Evolutionary conservation across 495 filamentous ascomycete species (phyloP).

Genomic region (Aspergillus egyptiacus): DNA sequence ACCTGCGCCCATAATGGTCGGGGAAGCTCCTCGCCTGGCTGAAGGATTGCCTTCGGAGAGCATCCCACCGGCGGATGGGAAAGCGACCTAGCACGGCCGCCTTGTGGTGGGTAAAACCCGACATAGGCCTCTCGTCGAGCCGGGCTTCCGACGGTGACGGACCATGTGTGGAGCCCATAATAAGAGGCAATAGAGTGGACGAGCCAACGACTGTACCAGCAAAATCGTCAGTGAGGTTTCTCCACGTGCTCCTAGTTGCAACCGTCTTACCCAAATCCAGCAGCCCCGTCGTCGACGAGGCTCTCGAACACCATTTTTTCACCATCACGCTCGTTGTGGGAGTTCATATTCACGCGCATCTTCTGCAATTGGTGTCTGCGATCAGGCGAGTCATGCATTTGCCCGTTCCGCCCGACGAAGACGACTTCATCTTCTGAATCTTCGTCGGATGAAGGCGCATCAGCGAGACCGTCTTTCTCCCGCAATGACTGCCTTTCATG

Average conservation of each 20-base stretch:
- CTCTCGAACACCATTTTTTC: constrained; percentile 78
- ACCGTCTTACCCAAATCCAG: constrained; percentile 70
- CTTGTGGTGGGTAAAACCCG: constrained; percentile 50
- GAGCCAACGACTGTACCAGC: constrained; percentile 68
- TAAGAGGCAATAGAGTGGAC: constrained; percentile 89
- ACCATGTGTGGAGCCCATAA: constrained; percentile 84
- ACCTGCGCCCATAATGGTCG: constrained; percentile 58
- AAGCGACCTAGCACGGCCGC: constrained; percentile 25
- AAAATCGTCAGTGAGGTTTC: constrained; percentile 9
- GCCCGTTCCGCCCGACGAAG: constrained; percentile 75
- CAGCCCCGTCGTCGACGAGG: constrained; percentile 63
- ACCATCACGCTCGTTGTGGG: constrained; percentile 44
- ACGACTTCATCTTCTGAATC: constrained; percentile 85
- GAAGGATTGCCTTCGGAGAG: constrained; percentile 25
- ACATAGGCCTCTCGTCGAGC: constrained; percentile 83
- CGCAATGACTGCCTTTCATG: constrained; percentile 40
- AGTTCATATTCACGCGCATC: constrained; percentile 38
- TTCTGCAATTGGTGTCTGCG: constrained; percentile 28
- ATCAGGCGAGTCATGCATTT: constrained; percentile 58
- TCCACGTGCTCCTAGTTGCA: not conserved
- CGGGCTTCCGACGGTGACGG: constrained; percentile 68
- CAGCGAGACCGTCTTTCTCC: constrained; percentile 42
- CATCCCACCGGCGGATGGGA: constrained; percentile 21
- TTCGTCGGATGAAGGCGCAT: constrained; percentile 47
- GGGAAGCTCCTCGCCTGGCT: constrained; percentile 47